These are phyloP conservation scores for Daldinia sp. DNA, from an alignment of 2,329 filamentous ascomycete species.

Conservation along the genomic window DNA sequence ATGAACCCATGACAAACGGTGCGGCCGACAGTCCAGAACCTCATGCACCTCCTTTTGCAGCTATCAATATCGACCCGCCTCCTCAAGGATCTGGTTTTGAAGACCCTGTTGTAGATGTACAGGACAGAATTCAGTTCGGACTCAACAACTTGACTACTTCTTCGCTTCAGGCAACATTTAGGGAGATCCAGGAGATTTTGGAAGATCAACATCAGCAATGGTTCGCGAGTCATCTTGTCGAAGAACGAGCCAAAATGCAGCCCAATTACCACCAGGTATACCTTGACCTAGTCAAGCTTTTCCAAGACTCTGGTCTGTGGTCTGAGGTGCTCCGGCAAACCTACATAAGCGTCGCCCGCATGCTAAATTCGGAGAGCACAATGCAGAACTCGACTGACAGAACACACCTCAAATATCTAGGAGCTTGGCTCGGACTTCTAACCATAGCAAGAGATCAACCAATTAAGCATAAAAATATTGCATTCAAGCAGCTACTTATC, in stretches of 20 bases:
- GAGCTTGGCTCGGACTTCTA: slow-evolving; percentile 89
- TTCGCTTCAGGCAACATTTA: slow-evolving; percentile 84
- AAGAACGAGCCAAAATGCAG: slow-evolving; percentile 95
- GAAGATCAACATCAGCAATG: slow-evolving; percentile 88
- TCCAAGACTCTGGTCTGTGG: slow-evolving; percentile 82
- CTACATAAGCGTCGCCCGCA: slow-evolving; percentile 82
- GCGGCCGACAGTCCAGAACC: slow-evolving; percentile 73
- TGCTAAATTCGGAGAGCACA: slow-evolving; percentile 90
- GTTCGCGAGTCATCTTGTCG: slow-evolving; percentile 95
- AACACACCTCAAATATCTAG: slow-evolving; percentile 90
- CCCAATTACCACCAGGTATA: slow-evolving; percentile 97
- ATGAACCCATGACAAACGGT: slow-evolving; percentile 72
- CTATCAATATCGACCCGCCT: slow-evolving; percentile 78
- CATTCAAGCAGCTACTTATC: slow-evolving; percentile 93
- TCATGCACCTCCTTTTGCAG: slow-evolving; percentile 75
- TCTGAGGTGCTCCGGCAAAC: slow-evolving; percentile 92
- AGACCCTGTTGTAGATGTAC: slow-evolving; percentile 83
- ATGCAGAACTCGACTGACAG: slow-evolving; percentile 86
- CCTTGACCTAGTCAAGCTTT: slow-evolving; percentile 84
- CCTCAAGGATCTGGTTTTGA: slow-evolving; percentile 72
- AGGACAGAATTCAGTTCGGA: slow-evolving; percentile 94
- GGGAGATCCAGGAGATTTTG: slow-evolving; percentile 80
- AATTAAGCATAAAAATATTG: slow-evolving; percentile 95
- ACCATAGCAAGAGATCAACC: slow-evolving; percentile 94
- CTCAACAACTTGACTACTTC: slow-evolving; percentile 95